phyloP scores from a whole-genome alignment of 116 monocot species.

The Posidonia oceanica region DNA sequence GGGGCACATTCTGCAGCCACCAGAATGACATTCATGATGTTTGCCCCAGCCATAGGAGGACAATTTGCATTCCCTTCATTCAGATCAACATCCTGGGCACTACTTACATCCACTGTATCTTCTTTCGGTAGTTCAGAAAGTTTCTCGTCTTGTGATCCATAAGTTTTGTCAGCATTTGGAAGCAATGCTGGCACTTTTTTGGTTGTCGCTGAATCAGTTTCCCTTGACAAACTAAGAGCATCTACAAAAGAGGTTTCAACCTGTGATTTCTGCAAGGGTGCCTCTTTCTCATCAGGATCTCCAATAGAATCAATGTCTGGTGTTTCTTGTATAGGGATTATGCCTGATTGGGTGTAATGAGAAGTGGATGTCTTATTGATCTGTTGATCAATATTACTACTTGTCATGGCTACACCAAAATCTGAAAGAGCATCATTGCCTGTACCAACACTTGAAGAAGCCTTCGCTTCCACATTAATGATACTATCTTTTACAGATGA shows the following conservation, averaged over 20 bases:
- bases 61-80: conserved; percentile 11
- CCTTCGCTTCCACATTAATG: conserved; percentile 12
- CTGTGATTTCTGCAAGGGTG: neutral
- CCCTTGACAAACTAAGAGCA: conserved; percentile 9
- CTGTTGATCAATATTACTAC: neutral
- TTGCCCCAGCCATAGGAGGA: conserved; percentile 35
- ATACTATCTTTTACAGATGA: conserved; percentile 26
- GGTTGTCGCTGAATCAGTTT: conserved; percentile 15
- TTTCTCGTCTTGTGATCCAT: conserved; percentile 8
- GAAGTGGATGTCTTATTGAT: too few relatives aligned
- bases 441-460: neutral
- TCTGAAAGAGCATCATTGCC: conserved; percentile 9
- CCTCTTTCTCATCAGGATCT: conserved; percentile 10
- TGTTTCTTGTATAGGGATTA: conserved; percentile 6
- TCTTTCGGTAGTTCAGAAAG: conserved; percentile 10
- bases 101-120: conserved; percentile 8
- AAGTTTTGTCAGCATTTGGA: conserved; percentile 9
- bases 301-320: neutral
- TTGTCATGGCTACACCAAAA: conserved; percentile 5
- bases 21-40: conserved; percentile 87
- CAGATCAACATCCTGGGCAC: conserved; percentile 11
- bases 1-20: conserved; percentile 86
- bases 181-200: conserved; percentile 4
- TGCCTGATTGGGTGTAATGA: conserved; percentile 4
- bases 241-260: conserved; percentile 1